Conservation (phyloP, 1,284 basidiomycete genomes). For the Trametes sp. region DNA sequence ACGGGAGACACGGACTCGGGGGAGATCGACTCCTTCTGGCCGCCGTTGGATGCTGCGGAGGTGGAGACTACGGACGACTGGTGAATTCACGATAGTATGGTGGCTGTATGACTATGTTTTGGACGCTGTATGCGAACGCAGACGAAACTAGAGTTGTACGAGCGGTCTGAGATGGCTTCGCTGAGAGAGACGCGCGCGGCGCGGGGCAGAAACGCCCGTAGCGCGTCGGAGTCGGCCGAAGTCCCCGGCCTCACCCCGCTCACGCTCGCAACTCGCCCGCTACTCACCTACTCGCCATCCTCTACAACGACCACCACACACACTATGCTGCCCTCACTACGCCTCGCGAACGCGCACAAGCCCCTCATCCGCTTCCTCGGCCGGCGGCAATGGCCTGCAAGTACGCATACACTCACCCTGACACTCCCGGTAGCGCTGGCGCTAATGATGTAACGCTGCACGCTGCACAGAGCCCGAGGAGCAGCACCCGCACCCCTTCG, state of each 20-base stretch:
- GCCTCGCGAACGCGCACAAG: constrained; percentile 51
- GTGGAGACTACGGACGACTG: constrained; percentile 40
- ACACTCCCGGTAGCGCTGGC: not conserved
- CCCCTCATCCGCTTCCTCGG: constrained; percentile 87
- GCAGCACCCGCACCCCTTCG: constrained; percentile 79
- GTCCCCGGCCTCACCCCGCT: constrained; percentile 8
- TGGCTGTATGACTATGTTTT: not conserved
- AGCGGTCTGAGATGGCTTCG: too few species aligned
- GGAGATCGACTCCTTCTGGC: constrained; percentile 45
- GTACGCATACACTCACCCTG: constrained; percentile 47
- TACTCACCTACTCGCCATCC: not conserved
- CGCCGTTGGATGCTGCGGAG: constrained; percentile 41
- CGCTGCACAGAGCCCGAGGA: constrained; percentile 67
- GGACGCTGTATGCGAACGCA: too few species aligned
- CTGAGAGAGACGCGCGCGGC: constrained; percentile 2
- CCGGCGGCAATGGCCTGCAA: constrained; percentile 66
- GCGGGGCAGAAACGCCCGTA: not conserved
- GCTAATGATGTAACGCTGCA: constrained; percentile 3
- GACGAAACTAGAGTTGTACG: too few species aligned
- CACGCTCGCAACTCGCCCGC: not conserved
- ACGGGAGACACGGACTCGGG: constrained; percentile 31
- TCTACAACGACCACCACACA: constrained; percentile 11
- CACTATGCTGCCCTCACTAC: constrained; percentile 57
- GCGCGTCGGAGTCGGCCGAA: constrained; percentile 28
- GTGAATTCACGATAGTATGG: not conserved